phyloP scores from a whole-genome alignment of 2,329 filamentous ascomycete genomes.

The Xylariales sp. region DNA sequence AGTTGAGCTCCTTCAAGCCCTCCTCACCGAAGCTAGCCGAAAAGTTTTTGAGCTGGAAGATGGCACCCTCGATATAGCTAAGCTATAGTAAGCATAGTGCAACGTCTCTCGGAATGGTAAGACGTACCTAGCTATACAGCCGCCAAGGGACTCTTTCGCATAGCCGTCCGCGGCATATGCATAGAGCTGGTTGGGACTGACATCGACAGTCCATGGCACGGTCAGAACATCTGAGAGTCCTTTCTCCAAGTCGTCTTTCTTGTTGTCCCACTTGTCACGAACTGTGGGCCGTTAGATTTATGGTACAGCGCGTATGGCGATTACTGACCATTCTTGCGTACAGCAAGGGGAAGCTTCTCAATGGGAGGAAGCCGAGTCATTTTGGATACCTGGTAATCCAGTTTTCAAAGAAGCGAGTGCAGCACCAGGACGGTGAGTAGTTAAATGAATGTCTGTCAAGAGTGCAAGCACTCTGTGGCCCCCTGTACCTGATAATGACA shows the following conservation, averaged over 20 bases:
- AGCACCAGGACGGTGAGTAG: no score
- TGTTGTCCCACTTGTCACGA: conserved; percentile 47
- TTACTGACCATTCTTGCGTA: conserved; percentile 46
- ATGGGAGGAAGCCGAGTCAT: conserved; percentile 38
- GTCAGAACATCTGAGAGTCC: conserved; percentile 40
- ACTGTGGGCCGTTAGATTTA: conserved; percentile 28
- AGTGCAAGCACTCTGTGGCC: no score
- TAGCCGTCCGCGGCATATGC: conserved; percentile 40
- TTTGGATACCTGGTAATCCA: conserved; percentile 12
- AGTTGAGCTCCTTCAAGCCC: conserved; percentile 43
- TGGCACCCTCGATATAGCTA: conserved; percentile 41
- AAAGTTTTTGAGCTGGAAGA: conserved; percentile 36
- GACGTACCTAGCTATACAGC: conserved; percentile 37
- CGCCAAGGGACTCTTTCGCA: conserved; percentile 37
- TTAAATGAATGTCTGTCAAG: no score
- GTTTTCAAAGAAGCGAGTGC: no score
- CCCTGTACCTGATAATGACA: no score
- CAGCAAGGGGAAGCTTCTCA: conserved; percentile 45
- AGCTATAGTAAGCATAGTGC: background rate
- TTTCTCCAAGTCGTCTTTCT: conserved; percentile 38
- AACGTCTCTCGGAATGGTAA: no score
- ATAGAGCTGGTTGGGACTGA: conserved; percentile 41
- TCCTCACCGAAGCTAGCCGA: conserved; percentile 31
- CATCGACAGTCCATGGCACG: conserved; percentile 44
- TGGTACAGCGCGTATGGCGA: background rate